Evolutionary conservation across 2,329 filamentous ascomycete species (phyloP).

Genomic region (Lecanicillium sp.): DNA sequence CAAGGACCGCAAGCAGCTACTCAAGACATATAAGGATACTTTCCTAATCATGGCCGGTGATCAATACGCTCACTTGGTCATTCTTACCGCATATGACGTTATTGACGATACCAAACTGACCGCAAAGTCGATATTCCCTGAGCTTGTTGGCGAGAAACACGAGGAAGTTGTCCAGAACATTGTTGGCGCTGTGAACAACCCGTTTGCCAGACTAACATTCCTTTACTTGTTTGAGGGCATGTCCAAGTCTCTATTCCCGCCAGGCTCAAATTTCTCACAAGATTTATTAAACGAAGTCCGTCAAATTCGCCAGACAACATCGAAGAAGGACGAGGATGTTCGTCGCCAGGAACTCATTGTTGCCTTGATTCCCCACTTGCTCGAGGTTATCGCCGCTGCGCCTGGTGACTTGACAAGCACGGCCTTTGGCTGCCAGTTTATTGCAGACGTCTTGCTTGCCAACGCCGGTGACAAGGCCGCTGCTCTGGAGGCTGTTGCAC

Average conservation of each 20-base stretch:
- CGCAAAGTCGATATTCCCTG: conserved; percentile 76
- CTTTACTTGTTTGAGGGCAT: conserved; percentile 72
- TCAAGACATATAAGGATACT: conserved; percentile 85
- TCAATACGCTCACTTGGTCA: conserved; percentile 65
- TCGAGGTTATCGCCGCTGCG: conserved; percentile 63
- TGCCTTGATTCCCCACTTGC: conserved; percentile 63
- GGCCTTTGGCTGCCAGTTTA: conserved; percentile 78
- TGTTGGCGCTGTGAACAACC: conserved; percentile 54
- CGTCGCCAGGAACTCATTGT: conserved; percentile 70
- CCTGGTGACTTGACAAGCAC: conserved; percentile 62
- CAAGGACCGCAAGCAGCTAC: conserved; percentile 85
- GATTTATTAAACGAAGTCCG: conserved; percentile 70
- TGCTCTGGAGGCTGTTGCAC: conserved; percentile 63
- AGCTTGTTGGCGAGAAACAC: conserved; percentile 68
- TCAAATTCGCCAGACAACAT: conserved; percentile 71
- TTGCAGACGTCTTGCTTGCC: conserved; percentile 73
- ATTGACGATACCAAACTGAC: conserved; percentile 90
- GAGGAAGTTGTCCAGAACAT: conserved; percentile 56
- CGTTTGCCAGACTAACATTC: conserved; percentile 57
- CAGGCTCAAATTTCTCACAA: conserved; percentile 55
- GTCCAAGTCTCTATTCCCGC: conserved; percentile 52
- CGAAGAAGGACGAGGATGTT: conserved; percentile 79
- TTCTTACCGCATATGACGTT: conserved; percentile 81
- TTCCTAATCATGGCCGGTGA: conserved; percentile 81
- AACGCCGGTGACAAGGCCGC: conserved; percentile 67